A percentile compares a stretch with the other conserved stretches of the same genome.
These are phyloP conservation scores for Coemansia reversa DNA, from an alignment of 192 early-diverging fungal genomes.

Conservation along the genomic window DNA sequence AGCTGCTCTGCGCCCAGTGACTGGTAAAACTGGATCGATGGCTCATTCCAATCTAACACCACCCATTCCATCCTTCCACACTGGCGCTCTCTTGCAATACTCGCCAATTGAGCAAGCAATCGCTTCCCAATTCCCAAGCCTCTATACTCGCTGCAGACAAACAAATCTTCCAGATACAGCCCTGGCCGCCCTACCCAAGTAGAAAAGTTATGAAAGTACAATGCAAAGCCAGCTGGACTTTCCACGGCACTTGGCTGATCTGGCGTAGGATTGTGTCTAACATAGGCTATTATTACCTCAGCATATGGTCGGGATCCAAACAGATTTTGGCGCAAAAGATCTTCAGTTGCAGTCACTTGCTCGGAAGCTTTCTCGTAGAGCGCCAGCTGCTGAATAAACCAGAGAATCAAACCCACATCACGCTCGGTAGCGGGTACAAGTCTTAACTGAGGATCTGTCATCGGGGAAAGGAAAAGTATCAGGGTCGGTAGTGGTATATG, in stretches of 20 bases:
- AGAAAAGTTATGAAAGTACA: slow-evolving; percentile 85
- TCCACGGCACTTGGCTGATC: slow-evolving; percentile 5
- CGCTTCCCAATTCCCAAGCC: slow-evolving; percentile 67
- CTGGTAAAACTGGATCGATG: slow-evolving; percentile 75
- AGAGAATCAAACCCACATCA: slow-evolving; percentile 66
- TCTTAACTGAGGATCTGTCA: slow-evolving; percentile 2
- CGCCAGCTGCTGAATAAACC: slow-evolving; percentile 74
- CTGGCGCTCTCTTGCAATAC: slow-evolving; percentile 59
- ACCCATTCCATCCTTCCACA: slow-evolving; percentile 83
- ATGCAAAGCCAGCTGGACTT: slow-evolving; percentile 71
- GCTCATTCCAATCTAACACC: slow-evolving; percentile 83
- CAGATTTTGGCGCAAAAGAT: slow-evolving; percentile 59
- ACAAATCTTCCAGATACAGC: slow-evolving; percentile 85
- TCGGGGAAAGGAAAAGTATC: too few species aligned
- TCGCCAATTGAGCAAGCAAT: slow-evolving; percentile 69
- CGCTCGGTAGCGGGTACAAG: slow-evolving; percentile 54
- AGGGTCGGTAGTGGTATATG: too few species aligned
- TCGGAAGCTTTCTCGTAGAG: slow-evolving; percentile 73
- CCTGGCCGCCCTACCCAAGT: slow-evolving; percentile 73
- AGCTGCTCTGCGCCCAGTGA: slow-evolving; percentile 65
- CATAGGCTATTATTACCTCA: slow-evolving; percentile 66
- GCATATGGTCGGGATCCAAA: slow-evolving; percentile 67
- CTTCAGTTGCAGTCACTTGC: slow-evolving; percentile 70
- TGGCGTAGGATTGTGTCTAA: slow-evolving; percentile 16
- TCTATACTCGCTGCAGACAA: slow-evolving; percentile 64